phyloP scores from a whole-genome alignment of 2,329 filamentous ascomycete genomes.

The Onygenales sp. region DNA sequence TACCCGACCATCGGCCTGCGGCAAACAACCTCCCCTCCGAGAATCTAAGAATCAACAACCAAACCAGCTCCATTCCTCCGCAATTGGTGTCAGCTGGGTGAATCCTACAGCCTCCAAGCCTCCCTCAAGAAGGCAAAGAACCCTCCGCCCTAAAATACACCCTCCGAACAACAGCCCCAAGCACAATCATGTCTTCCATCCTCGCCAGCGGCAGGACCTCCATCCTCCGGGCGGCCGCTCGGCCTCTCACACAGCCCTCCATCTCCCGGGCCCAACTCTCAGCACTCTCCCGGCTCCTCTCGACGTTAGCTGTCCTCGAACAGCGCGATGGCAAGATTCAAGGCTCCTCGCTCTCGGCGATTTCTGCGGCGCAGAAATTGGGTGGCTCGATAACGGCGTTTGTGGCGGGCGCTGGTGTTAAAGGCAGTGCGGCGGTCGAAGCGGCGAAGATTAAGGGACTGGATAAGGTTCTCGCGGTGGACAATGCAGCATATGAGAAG shows the following conservation, averaged over 20 bases:
- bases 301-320: constrained; percentile 84
- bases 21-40: background rate
- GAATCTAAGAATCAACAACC: background rate
- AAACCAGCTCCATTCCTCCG: background rate
- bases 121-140: background rate
- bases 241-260: constrained; percentile 35
- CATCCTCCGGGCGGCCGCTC: constrained; percentile 28
- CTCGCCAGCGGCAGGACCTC: constrained; percentile 16
- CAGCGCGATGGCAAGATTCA: constrained; percentile 85
- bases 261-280: constrained; percentile 37
- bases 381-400: constrained; percentile 81
- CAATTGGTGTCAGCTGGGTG: background rate
- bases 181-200: background rate
- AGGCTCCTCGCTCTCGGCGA: constrained; percentile 67
- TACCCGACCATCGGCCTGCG: background rate
- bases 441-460: constrained; percentile 83
- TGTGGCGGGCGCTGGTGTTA: constrained; percentile 70
- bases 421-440: constrained; percentile 62
- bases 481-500: constrained; percentile 88
- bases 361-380: constrained; percentile 77
- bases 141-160: background rate
- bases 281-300: constrained; percentile 60
- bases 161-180: background rate
- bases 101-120: background rate
- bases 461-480: constrained; percentile 82